Base-by-base conservation (phyloP, 352 stramenopile genomes). In the Phytophthora idaei region DNA sequence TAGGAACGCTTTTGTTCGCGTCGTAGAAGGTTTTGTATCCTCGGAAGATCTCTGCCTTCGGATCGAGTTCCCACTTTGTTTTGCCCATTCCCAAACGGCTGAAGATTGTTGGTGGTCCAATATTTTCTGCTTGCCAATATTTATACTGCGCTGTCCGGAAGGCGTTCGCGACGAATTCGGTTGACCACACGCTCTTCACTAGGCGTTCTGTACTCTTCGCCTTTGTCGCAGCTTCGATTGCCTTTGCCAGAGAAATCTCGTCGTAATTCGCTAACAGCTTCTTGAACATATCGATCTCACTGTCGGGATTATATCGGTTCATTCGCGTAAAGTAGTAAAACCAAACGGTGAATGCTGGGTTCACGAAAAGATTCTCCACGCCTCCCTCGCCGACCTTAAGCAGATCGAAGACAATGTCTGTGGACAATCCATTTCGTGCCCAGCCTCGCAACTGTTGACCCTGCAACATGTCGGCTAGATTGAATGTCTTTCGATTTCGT, bases 191-290 rank as follows among this genome's bases (percentile, higher is more conserved):
- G 25, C 11, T 37, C 8, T 41, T 60, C 5, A 25, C 2, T 21
- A 60, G 6, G 4, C 6, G 7, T 21, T 45, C 29, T 4, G 54
- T 61, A 5, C 39, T 45, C n/a, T 61, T 44, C 7, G 31, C 54
- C 41, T 61, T 52, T 17, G 28, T 51, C 15, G 54, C 54, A n/a
- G 31, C 41, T n/a, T 61, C 41, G 27, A 61, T 45, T 1, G 41
- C 54, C 11, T 61, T 61, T 25, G 54, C 54, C 12, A 61, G 14
- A 4, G 29, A 8, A 15, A 61, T 52, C 2, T 61, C 41, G 54
- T 52, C 54, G 11, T 61, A 61, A 5, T 8, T n/a, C 7, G 39
- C 25, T 27, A 27, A 12, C 28, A 60, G 28, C 29, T n/a, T 51
- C 9, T n/a, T 54, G 5, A 41, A 8, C 12, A 41, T 6, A 36